Base-by-base conservation (phyloP, 2,329 filamentous ascomycete species). In the Alternaria solani region DNA sequence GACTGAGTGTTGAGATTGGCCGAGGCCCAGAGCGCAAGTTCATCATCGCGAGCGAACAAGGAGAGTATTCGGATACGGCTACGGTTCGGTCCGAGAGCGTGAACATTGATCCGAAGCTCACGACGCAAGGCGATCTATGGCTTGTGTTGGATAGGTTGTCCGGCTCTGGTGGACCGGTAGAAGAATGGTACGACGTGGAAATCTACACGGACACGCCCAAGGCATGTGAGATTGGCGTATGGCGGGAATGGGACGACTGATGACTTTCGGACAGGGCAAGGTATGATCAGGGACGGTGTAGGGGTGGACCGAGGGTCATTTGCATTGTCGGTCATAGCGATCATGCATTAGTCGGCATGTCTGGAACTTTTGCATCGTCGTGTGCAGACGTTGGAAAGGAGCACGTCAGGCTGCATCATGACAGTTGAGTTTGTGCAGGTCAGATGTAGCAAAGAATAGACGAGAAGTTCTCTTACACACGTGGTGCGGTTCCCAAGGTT, bases 131-230 rank as follows among this genome's bases (percentile, higher is more conserved):
- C 20, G 89, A 89, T 18, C 76, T 93, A 58, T 96, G 91, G 90
- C 82, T 97, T 54, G 89, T 97, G 6, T 81, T 97, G 42, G 93
- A 97, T 78, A 86, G 91, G 65, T 85, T 94, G 70, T 91, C 88
- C n/a, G 86, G 85, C 11, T 82, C 82, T 44, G 79, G 80, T 5
- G 83, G 76, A 41, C 71, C 75, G 55, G 73, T 68, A 53, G 81
- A 81, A 55, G 84, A 86, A 71, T 78, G 81, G 57, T 85, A 91
- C 56, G 73, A 78, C 7, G 76, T 85, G 6, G 82, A 84, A 66
- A 68, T 84, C 20, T 80, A 80, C 43, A 78, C 77, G 16, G 83
- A 85, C 63, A 77, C 78, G 56, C 77, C 77, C 7, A 75, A 83
- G 46, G 80, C 76, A 16, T 76, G 83, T 32, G 74, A 77, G 2